These are phyloP conservation scores for Ustilago sp. DNA, from an alignment of 1,284 basidiomycete species.

Conservation along the genomic window DNA sequence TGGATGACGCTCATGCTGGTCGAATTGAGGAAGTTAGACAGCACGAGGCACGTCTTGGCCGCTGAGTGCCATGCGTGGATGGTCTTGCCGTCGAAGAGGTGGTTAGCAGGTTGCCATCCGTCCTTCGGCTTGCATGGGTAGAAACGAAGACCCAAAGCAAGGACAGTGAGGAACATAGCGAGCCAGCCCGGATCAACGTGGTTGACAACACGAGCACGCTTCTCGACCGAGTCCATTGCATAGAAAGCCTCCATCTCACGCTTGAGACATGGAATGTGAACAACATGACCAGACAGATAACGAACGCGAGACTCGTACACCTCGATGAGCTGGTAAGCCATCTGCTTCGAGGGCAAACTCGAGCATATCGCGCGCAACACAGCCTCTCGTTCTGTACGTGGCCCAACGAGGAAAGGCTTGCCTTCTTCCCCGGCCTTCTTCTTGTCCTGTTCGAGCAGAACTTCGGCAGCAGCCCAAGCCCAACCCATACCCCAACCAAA, in stretches of 20 bases:
- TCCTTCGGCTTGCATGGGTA: slow-evolving; percentile 57
- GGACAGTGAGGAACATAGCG: slow-evolving; percentile 56
- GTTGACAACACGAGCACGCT: slow-evolving; percentile 62
- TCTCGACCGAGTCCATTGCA: slow-evolving; percentile 55
- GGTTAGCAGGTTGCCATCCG: slow-evolving; percentile 42
- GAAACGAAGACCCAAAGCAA: slow-evolving; percentile 63
- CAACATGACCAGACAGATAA: slow-evolving; percentile 54
- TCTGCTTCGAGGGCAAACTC: slow-evolving; percentile 55
- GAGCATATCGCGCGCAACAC: slow-evolving; percentile 62
- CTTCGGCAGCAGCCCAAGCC: slow-evolving; percentile 62
- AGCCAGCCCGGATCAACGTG: slow-evolving; percentile 65
- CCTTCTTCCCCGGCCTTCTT: slow-evolving; percentile 37
- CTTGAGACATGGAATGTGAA: slow-evolving; percentile 58
- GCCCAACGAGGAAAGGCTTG: slow-evolving; percentile 22
- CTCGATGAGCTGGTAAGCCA: slow-evolving; percentile 58
- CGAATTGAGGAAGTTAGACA: slow-evolving; percentile 59
- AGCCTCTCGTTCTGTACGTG: slow-evolving; percentile 56
- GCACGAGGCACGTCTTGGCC: slow-evolving; percentile 57
- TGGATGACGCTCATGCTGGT: slow-evolving; percentile 61
- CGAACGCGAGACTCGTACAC: slow-evolving; percentile 57
- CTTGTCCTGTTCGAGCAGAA: slow-evolving; percentile 34
- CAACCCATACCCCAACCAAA: slow-evolving; percentile 68
- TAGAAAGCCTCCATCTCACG: slow-evolving; percentile 62
- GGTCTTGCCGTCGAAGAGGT: slow-evolving; percentile 63
- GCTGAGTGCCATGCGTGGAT: slow-evolving; percentile 63